phyloP scores from a whole-genome alignment of 768 basidiomycete species.

The Amanita muscaria region DNA sequence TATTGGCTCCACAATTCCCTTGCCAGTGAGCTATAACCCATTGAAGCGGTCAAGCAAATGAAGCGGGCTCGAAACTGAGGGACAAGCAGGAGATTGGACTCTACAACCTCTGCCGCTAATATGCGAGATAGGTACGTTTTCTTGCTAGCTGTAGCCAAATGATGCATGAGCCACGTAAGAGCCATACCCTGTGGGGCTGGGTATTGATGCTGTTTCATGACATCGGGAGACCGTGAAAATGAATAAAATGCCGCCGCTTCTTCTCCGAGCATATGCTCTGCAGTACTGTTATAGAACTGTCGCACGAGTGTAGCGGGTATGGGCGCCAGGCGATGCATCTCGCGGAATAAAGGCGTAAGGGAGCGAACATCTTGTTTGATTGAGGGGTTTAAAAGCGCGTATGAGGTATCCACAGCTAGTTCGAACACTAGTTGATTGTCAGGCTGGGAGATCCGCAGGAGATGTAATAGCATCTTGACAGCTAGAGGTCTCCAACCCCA shows the following conservation, averaged over 20 bases:
- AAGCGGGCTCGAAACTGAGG: constrained; percentile 38
- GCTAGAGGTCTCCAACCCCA: constrained; percentile 46
- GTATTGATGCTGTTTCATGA: constrained; percentile 29
- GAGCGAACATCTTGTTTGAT: constrained; percentile 26
- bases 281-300: constrained; percentile 37
- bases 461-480: constrained; percentile 25
- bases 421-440: constrained; percentile 20
- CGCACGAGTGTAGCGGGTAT: constrained; percentile 38
- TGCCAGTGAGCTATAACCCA: constrained; percentile 40
- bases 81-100: constrained; percentile 32
- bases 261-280: constrained; percentile 17
- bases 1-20: constrained; percentile 52
- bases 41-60: constrained; percentile 35
- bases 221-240: constrained; percentile 28
- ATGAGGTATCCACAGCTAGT: constrained; percentile 36
- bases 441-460: constrained; percentile 14
- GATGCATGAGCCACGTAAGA: constrained; percentile 45
- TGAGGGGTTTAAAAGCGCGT: constrained; percentile 31
- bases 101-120: constrained; percentile 41
- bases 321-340: constrained; percentile 24
- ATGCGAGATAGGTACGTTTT: constrained; percentile 38
- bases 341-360: constrained; percentile 34
- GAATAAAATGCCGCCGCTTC: constrained; percentile 40
- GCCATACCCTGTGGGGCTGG: constrained; percentile 40
- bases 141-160: constrained; percentile 29